These are phyloP conservation scores for Termitomyces bulborhizus DNA, from an alignment of 768 basidiomycete species.

Conservation along the genomic window DNA sequence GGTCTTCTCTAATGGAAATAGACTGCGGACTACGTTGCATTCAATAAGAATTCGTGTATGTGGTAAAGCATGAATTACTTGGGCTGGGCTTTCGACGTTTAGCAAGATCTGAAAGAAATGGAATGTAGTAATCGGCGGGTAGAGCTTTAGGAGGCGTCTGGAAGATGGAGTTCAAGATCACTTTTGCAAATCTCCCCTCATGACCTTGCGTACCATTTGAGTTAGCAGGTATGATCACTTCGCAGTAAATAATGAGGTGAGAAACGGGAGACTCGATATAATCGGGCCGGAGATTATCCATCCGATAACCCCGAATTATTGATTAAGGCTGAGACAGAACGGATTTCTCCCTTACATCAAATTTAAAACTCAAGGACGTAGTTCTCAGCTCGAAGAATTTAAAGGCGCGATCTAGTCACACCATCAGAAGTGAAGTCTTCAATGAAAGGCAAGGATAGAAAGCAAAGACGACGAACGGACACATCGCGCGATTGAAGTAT, in stretches of 20 bases:
- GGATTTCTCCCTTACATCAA: background rate
- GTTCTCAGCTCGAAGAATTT: no score
- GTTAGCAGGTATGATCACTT: background rate
- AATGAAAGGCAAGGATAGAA: background rate
- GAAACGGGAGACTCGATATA: background rate
- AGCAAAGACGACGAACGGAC: background rate
- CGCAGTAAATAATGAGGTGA: background rate
- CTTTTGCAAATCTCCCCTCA: background rate
- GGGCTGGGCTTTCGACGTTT: conserved; percentile 59
- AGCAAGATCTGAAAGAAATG: conserved; percentile 57
- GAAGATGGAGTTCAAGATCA: background rate
- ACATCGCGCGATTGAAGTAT: background rate
- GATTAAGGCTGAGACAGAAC: no score
- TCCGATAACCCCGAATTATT: background rate
- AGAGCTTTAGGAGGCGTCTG: conserved; percentile 23
- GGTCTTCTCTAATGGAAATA: conserved; percentile 72
- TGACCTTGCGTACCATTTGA: background rate
- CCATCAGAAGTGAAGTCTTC: background rate
- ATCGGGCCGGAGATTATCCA: background rate
- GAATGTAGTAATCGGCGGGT: conserved; percentile 47
- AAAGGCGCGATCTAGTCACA: background rate
- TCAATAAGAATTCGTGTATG: background rate
- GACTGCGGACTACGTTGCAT: conserved; percentile 43
- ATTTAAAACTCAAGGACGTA: background rate
- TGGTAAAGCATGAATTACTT: conserved; percentile 33